Percentiles rank a stretch among this genome's conserved stretches.
Conservation (phyloP, 2,329 filamentous ascomycete genomes). For the Colletotrichum gloeosporioides region DNA sequence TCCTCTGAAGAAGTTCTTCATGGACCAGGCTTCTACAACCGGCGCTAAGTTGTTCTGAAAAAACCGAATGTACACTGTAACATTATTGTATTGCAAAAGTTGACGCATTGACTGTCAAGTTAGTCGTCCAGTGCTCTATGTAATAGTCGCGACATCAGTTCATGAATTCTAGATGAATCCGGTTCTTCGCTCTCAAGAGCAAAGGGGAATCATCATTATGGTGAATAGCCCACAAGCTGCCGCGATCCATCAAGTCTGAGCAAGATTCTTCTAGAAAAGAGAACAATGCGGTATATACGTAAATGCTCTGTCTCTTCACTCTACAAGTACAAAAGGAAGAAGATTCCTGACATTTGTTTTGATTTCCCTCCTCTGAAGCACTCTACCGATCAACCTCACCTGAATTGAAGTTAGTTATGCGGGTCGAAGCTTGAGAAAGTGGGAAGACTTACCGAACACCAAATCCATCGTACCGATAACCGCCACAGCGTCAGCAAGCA, state of each 20-base stretch:
- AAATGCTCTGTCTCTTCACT: conserved; percentile 24
- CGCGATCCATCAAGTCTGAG: neutral
- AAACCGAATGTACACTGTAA: neutral
- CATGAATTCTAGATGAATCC: neutral
- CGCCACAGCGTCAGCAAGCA: conserved; percentile 94
- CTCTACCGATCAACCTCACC: conserved; percentile 67
- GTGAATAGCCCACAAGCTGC: neutral
- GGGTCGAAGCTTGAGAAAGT: neutral
- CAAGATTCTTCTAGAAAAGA: conserved; percentile 18
- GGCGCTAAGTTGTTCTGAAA: conserved; percentile 49
- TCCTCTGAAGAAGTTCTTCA: conserved; percentile 83
- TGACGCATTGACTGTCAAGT: neutral
- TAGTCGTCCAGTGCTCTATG: neutral
- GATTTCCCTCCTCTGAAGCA: neutral
- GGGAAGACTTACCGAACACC: conserved; percentile 74
- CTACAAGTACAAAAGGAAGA: conserved; percentile 29
- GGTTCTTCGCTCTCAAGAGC: neutral
- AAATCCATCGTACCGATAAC: conserved; percentile 92
- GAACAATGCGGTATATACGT: conserved; percentile 28
- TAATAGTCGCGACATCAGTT: neutral
- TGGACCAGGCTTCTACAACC: conserved; percentile 72
- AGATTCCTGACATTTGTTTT: conserved; percentile 18
- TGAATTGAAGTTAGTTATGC: conserved; percentile 41
- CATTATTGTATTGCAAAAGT: conserved; percentile 2
- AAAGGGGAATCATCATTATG: neutral